Percentiles rank a stretch among this genome's conserved stretches.
These are phyloP conservation scores for Termitomyces sp. DNA, from an alignment of 768 basidiomycete genomes.

Conservation along the genomic window DNA sequence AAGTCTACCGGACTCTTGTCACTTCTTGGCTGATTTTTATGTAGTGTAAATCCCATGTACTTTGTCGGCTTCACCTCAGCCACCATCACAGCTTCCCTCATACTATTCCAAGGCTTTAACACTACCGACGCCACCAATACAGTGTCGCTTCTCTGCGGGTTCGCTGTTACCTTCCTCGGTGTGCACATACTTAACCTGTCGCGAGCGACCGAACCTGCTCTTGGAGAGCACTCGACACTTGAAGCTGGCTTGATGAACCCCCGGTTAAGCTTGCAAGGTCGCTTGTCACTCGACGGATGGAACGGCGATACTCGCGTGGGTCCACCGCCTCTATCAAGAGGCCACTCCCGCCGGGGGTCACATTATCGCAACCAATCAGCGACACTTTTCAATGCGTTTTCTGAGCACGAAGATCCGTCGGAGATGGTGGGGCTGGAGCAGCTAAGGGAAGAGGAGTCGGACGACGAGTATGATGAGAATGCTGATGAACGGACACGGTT, in stretches of 20 bases:
- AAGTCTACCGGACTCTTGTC: slow-evolving; percentile 24
- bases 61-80: slow-evolving; percentile 95
- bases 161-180: slow-evolving; percentile 90
- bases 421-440: slow-evolving; percentile 52
- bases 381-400: slow-evolving; percentile 76
- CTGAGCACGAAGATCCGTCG: slow-evolving; percentile 37
- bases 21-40: background rate
- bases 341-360: slow-evolving; percentile 58
- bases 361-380: slow-evolving; percentile 60
- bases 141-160: slow-evolving; percentile 83
- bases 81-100: slow-evolving; percentile 90
- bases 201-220: slow-evolving; percentile 45
- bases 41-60: slow-evolving; percentile 95
- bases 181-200: slow-evolving; percentile 92
- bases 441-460: slow-evolving; percentile 61
- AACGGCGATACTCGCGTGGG: slow-evolving; percentile 28
- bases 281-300: slow-evolving; percentile 80
- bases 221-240: slow-evolving; percentile 42
- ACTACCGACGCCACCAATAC: slow-evolving; percentile 79
- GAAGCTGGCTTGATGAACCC: slow-evolving; percentile 72
- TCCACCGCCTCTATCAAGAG: slow-evolving; percentile 24
- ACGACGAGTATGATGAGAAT: slow-evolving; percentile 34
- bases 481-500: slow-evolving; percentile 42
- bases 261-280: slow-evolving; percentile 74
- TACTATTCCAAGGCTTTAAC: slow-evolving; percentile 97